These are phyloP conservation scores for Leccinum griseonigrum DNA, from an alignment of 1,284 basidiomycete species.

Conservation along the genomic window DNA sequence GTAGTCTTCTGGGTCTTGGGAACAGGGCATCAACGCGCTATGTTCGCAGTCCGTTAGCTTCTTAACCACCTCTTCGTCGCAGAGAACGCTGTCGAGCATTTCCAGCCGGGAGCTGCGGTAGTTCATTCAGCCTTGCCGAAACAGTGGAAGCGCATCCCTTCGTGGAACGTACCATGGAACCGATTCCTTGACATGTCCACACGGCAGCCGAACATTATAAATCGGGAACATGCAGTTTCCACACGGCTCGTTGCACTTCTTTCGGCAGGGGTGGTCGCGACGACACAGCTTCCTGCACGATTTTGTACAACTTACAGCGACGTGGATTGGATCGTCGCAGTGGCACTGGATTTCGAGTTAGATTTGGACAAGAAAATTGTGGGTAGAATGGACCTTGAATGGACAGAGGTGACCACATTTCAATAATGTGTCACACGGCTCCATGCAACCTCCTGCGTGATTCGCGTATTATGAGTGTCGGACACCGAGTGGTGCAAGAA, in stretches of 20 bases:
- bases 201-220: constrained; percentile 53
- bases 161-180: constrained; percentile 51
- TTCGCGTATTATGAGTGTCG: not conserved
- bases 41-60: constrained; percentile 60
- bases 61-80: constrained; percentile 45
- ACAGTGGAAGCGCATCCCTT: not conserved
- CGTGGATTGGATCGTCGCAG: constrained; percentile 57
- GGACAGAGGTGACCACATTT: constrained; percentile 71
- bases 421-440: constrained; percentile 53
- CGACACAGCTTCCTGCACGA: constrained; percentile 53
- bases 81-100: constrained; percentile 44
- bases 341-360: constrained; percentile 53
- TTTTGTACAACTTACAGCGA: constrained; percentile 48
- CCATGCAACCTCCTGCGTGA: constrained; percentile 58
- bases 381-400: constrained; percentile 41
- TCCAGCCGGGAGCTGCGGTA: constrained; percentile 46
- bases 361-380: not conserved
- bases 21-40: constrained; percentile 43
- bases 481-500: not conserved
- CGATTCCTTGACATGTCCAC: constrained; percentile 51
- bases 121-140: constrained; percentile 6
- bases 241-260: constrained; percentile 52
- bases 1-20: constrained; percentile 38
- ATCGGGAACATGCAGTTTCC: constrained; percentile 55
- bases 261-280: constrained; percentile 59